Evolutionary conservation across 495 filamentous ascomycete genomes (phyloP), one percentile per base, ranked within the genome.

Genomic region (Xylaria longipes): DNA sequence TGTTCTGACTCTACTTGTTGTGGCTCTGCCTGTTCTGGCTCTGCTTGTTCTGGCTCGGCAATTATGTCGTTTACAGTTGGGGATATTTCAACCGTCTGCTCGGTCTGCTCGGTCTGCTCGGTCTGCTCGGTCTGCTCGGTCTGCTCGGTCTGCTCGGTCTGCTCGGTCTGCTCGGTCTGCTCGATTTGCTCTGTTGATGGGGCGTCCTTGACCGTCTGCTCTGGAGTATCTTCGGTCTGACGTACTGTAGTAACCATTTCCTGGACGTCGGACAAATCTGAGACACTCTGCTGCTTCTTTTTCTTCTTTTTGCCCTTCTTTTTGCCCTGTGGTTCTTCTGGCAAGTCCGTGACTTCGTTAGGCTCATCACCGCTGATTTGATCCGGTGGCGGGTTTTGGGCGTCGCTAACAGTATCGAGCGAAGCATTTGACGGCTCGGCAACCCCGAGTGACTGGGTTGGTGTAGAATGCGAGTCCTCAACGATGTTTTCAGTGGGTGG

Each of bases 221-320:
- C 58, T 45, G 60, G 58, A 27, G 46, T 9, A 43, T 52, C 57
- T 54, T 70, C 65, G 33, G 39, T 37, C 20, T 25, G 41, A 41
- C 39, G 25, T 11, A 71, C 31, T 31, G 66, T 17, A n/a, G 8
- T 20, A 57, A 46, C 11, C 17, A 60, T n/a, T 43, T 69, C 58
- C 22, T 58, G 56, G 14, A 56, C 4, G 27, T 77, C 76, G 37
- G 69, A 63, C 11, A 58, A 37, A 41, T 77, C 71, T 7, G 22
- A 61, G 29, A 35, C 50, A 54, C 71, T 73, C 48, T 77, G 75
- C 22, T 54, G 52, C 60, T 72, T 70, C 43, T 75, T 71, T 68
- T 73, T 69, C 22, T 66, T 70, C 71, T 74, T 77, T 61, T 79
- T 77, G 54, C 43, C 67, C 67, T 79, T 73, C 70, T 80, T 78